Conservation (phyloP, 805 yeast species). For the Kregervanrija delftensis region DNA sequence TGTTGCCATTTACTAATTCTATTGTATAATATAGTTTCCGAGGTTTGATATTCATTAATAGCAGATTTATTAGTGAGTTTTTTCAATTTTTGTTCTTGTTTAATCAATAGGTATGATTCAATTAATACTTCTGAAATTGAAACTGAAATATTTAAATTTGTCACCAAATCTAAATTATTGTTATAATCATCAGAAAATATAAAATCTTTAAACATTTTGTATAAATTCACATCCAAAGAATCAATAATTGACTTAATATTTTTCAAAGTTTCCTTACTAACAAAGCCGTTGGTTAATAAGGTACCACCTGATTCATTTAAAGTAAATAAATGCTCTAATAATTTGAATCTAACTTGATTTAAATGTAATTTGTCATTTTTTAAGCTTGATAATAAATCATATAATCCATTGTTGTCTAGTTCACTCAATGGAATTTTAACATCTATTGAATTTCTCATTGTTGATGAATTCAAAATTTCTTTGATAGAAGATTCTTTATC, state of each 20-base stretch:
- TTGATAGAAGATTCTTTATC: constrained; percentile 21
- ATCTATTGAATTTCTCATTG: constrained; percentile 9
- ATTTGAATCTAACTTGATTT: constrained; percentile 21
- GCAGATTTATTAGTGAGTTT: constrained; percentile 13
- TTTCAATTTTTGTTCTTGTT: constrained; percentile 18
- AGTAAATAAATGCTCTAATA: constrained; percentile 20
- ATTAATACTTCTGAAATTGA: constrained; percentile 38
- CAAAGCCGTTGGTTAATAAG: constrained; percentile 19
- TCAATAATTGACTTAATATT: constrained; percentile 19
- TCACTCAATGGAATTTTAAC: constrained; percentile 12
- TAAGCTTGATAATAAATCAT: constrained; percentile 11
- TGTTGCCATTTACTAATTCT: constrained; percentile 45
- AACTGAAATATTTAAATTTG: constrained; percentile 20
- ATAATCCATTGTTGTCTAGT: constrained; percentile 15
- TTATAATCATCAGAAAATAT: constrained; percentile 1
- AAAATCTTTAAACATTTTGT: constrained; percentile 11
- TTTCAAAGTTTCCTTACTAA: constrained; percentile 14
- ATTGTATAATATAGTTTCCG: constrained; percentile 32
- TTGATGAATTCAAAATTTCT: constrained; percentile 24
- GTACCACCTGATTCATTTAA: constrained; percentile 13
- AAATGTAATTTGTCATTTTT: constrained; percentile 18
- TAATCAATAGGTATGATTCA: constrained; percentile 33
- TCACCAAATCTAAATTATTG: not conserved
- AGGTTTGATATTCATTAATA: constrained; percentile 28
- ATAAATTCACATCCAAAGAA: constrained; percentile 20